Evolutionary conservation across 1,284 basidiomycete species (phyloP).

Genomic region (Cerrena zonata): DNA sequence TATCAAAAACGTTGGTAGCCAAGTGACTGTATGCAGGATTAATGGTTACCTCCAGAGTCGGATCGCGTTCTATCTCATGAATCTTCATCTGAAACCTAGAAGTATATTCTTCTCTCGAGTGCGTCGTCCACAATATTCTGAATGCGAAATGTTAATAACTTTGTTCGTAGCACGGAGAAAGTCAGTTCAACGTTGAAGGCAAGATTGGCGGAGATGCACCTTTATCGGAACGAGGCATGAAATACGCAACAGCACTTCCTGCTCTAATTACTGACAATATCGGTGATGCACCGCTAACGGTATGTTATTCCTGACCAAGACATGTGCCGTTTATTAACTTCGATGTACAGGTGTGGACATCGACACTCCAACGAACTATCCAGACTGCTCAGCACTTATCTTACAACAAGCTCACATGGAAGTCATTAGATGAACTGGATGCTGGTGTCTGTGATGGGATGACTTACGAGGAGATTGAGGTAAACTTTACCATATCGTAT

Average conservation of each 20-base stretch:
- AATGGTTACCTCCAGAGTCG: constrained; percentile 93
- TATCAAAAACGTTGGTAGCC: constrained; percentile 83
- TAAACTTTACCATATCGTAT: constrained; percentile 28
- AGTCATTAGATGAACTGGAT: constrained; percentile 95
- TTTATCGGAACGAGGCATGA: constrained; percentile 78
- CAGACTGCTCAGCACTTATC: constrained; percentile 83
- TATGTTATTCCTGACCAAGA: constrained; percentile 39
- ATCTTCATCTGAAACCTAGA: constrained; percentile 91
- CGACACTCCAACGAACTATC: constrained; percentile 86
- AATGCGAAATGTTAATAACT: too few relatives aligned
- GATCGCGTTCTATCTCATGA: constrained; percentile 98
- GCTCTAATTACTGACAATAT: constrained; percentile 86
- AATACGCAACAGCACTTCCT: constrained; percentile 84
- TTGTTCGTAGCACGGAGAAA: constrained; percentile 84
- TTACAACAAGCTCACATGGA: constrained; percentile 95
- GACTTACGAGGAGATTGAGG: constrained; percentile 99
- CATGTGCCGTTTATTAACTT: neutral
- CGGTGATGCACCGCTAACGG: constrained; percentile 82
- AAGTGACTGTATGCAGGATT: constrained; percentile 79
- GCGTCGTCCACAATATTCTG: constrained; percentile 20
- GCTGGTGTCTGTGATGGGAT: constrained; percentile 99
- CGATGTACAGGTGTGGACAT: constrained; percentile 81
- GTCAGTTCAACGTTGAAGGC: constrained; percentile 93
- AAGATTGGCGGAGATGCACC: constrained; percentile 95
- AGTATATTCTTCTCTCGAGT: constrained; percentile 96